A percentile compares a stretch with the other conserved stretches of the same genome.
These are phyloP conservation scores for Oryza officinalis DNA, from an alignment of 176 grass and related monocot species.

Conservation along the genomic window DNA sequence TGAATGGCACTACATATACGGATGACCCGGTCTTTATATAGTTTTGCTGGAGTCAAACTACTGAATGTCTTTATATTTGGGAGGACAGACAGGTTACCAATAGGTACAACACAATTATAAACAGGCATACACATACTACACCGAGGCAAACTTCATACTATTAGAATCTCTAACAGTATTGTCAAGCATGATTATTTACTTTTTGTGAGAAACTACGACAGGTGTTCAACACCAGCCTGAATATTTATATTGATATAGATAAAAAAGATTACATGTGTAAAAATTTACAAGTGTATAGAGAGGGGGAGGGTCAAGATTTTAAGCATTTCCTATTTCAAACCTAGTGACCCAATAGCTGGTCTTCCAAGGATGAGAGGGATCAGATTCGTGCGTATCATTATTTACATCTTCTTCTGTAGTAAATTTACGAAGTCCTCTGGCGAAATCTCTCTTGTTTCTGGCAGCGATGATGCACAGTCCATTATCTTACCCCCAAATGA, in stretches of 20 bases:
- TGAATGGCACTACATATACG: not conserved
- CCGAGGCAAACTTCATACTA: not conserved
- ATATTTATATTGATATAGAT: no score
- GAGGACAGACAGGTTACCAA: not conserved
- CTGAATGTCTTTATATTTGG: not conserved
- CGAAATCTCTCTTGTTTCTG: not conserved
- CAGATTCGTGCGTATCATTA: not conserved
- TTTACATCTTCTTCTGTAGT: constrained; percentile 65
- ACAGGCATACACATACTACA: not conserved
- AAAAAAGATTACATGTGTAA: no score
- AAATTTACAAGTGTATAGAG: no score
- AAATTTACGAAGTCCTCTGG: constrained; percentile 40
- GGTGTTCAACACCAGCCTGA: no score
- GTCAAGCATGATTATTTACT: constrained; percentile 26
- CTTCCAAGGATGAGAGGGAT: no score
- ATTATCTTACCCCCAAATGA: not conserved
- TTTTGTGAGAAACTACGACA: no score
- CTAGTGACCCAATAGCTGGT: no score
- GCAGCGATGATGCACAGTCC: not conserved
- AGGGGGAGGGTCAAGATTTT: no score
- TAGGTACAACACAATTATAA: constrained; percentile 7
- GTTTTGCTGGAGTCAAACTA: not conserved
- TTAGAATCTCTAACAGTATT: constrained; percentile 36
- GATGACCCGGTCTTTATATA: not conserved
- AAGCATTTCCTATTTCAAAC: no score